A percentile compares a stretch with the other conserved stretches of the same genome.
These are phyloP conservation scores for Candida hispaniensis DNA, from an alignment of 805 yeast genomes.

Conservation along the genomic window DNA sequence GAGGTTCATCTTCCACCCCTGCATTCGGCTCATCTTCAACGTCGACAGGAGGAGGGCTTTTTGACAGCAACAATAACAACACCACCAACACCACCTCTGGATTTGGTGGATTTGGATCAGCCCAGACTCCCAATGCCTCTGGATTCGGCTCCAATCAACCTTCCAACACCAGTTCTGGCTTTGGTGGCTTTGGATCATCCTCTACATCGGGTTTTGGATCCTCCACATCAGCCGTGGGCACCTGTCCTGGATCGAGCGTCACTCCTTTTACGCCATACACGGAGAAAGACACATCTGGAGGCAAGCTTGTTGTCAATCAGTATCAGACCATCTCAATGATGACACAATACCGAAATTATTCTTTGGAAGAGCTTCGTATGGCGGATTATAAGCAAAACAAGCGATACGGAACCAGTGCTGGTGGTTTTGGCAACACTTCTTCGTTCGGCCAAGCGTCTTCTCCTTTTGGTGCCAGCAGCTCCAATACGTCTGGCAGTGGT, in stretches of 20 bases:
- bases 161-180: slow-evolving; percentile 25
- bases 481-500: slow-evolving; percentile 23
- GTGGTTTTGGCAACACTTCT: slow-evolving; percentile 21
- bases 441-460: no score
- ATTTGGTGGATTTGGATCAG: slow-evolving; percentile 22
- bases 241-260: slow-evolving; percentile 56
- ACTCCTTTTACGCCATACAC: slow-evolving; percentile 57
- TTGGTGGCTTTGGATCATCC: slow-evolving; percentile 22
- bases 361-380: slow-evolving; percentile 73
- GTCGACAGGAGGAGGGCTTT: slow-evolving; percentile 20
- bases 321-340: slow-evolving; percentile 72
- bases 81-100: slow-evolving; percentile 17
- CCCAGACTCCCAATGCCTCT: slow-evolving; percentile 20
- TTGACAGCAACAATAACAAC: slow-evolving; percentile 20
- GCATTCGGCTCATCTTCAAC: slow-evolving; percentile 18
- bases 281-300: slow-evolving; percentile 53
- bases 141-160: slow-evolving; percentile 29
- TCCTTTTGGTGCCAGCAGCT: slow-evolving; percentile 22
- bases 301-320: slow-evolving; percentile 32
- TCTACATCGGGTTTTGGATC: slow-evolving; percentile 26
- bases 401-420: slow-evolving; percentile 39
- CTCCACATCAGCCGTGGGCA: slow-evolving; percentile 25
- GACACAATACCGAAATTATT: slow-evolving; percentile 79
- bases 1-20: slow-evolving; percentile 17
- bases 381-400: slow-evolving; percentile 78